Evolutionary conservation across 805 yeast genomes (phyloP).

Genomic region (Yamadazyma endophytica): DNA sequence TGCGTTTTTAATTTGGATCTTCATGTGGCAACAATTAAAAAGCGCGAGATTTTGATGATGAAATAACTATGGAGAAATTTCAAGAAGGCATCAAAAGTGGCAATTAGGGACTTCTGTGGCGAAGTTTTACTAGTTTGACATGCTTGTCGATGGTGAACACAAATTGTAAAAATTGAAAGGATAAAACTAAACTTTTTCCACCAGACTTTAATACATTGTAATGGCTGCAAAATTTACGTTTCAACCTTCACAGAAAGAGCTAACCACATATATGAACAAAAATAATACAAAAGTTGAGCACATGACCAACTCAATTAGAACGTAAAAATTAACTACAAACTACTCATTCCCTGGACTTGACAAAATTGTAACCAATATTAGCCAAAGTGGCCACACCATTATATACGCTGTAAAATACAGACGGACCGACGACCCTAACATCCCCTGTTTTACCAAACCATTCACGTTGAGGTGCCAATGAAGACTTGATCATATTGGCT

Average conservation of each 20-base stretch:
- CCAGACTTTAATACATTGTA: too few relatives aligned
- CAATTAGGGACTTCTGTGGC: too few relatives aligned
- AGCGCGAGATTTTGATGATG: neutral
- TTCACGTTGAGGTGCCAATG: constrained; percentile 22
- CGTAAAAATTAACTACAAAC: neutral
- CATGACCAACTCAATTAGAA: neutral
- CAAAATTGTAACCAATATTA: constrained; percentile 13
- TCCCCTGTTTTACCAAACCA: constrained; percentile 39
- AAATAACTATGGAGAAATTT: neutral
- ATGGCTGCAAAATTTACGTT: too few relatives aligned
- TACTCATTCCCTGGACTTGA: constrained; percentile 1
- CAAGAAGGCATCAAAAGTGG: too few relatives aligned
- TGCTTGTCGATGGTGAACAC: too few relatives aligned
- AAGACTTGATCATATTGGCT: constrained; percentile 10
- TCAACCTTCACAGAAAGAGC: too few relatives aligned
- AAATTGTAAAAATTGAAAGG: too few relatives aligned
- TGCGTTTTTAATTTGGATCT: constrained; percentile 34
- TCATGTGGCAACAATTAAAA: neutral
- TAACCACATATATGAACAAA: neutral
- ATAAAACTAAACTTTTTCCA: too few relatives aligned
- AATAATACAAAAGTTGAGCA: neutral
- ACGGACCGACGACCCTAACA: constrained; percentile 32
- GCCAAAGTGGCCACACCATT: constrained; percentile 27
- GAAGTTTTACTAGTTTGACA: too few relatives aligned
- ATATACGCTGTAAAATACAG: constrained; percentile 26